Base-by-base conservation (phyloP, 176 grass and related monocot genomes). In the Aegilops tauschii region DNA sequence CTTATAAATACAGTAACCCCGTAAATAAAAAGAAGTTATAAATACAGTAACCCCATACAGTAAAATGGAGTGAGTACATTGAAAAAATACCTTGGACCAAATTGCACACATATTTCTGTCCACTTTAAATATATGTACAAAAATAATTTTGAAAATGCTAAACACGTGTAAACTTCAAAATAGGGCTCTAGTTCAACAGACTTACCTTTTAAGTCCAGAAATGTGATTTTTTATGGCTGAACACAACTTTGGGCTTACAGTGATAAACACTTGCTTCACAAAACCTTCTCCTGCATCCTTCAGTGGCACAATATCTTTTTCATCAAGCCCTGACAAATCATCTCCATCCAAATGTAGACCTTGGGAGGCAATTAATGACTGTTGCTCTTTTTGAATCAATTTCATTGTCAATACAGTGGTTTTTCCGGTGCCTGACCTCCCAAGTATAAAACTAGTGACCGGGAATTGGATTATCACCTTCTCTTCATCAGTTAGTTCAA, bases 381-480 rank as follows among this genome's bases (percentile, higher is more conserved):
- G 87, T 59, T 95, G 95, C 83, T 92, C 89, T 34, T 87, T 92
- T 77, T 93, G 91, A 83, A 95, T 82, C 64, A 95, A 28, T 86
- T 95, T 98, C 59, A 90, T 95, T 21, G 93, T 95, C 58, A 98
- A 77, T n/a, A 98, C 72, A 79, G 95, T 98, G 2, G 95, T 98
- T 76, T 98, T 98, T 35, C 95, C 95, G 1, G 95, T 98, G 47
- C 95, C 95, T n/a, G 95, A 98, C 63, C 95, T 86, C 47, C 91
- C 95, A 79, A 98, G 86, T 87, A 98, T 95, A 49, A 98, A 98
- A 61, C 83, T 92, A 90, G 83, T 95, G 47, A 72, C 40, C 9
- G 89, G 95, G 86, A 92, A 98, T 47, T 56, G 59, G 52, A 95
- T 87, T 87, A 95, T 95, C 44, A 70, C 74, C 86, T 91, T 87